Evolutionary conservation across 352 stramenopile species (phyloP), one percentile per base, ranked within the genome.

Genomic region (Phytophthora hybrid): DNA sequence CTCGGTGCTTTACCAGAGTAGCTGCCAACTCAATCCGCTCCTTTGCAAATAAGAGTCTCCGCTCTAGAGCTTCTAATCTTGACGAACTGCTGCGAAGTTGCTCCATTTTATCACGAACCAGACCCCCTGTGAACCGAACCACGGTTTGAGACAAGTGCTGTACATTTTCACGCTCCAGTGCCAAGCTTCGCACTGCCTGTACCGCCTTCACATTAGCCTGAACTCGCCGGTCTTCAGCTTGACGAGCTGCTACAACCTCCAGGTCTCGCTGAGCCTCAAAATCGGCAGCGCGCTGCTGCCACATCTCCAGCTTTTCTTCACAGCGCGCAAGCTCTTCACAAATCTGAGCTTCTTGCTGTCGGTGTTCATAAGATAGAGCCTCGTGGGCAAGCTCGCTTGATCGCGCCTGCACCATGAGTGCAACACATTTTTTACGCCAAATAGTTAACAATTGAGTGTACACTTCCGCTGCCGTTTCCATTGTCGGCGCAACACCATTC

Each of bases 381-480:
- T 71, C 59, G 1, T 63, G 52, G 13, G 26, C 9, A 4, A 93
- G 66, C 41, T 92, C 76, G 18, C 61, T 65, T 14, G 69, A 76
- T 65, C 84, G 79, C 7, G 82, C 59, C 41, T 89, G 84, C 10
- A 94, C 85, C 76, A 93, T 82, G 1, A 93, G 60, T 2, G 81
- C 52, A 3, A 92, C 76, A 5, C 81, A 83, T 64, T 91, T 92
- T 52, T 79, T 63, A n/a, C 87, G 78, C 87, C 87, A 94, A 57
- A 44, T 51, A 37, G 72, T 39, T 14, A 78, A 39, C 8, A 78
- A 26, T 16, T 23, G 66, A 26, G 62, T 69, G n/a, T 71, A 78
- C 8, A 72, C 62, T 39, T 46, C n/a, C 6, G 37, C 55, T n/a
- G 67, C 68, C 53, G 59, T 55, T 53, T 68, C 60, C 32, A 54